Percentiles rank a stretch among this genome's conserved stretches.
Conservation (phyloP, 2,329 filamentous ascomycete species). For the Polytolypa hystricis region DNA sequence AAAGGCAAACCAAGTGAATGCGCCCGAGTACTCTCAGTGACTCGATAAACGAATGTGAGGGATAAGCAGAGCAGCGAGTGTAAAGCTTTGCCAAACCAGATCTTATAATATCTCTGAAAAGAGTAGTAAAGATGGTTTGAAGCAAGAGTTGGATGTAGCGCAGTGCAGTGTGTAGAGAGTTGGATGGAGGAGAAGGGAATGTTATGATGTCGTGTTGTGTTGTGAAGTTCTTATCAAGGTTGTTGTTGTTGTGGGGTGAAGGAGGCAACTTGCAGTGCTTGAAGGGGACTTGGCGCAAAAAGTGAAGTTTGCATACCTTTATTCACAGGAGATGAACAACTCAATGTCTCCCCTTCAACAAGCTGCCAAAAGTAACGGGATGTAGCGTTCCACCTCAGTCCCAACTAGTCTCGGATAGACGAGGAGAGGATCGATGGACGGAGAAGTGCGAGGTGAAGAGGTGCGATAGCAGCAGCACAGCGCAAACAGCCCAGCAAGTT, state of each 20-base stretch:
- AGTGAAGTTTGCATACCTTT: slow-evolving; percentile 6
- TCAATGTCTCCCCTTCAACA: slow-evolving; percentile 89
- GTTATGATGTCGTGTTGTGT: too few species aligned
- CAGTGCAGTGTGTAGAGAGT: too few species aligned
- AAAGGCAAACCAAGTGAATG: too few species aligned
- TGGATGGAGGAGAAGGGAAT: not conserved
- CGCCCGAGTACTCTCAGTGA: too few species aligned
- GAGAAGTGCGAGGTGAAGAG: not conserved
- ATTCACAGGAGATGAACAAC: slow-evolving; percentile 84
- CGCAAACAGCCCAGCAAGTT: not conserved
- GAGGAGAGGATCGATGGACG: not conserved
- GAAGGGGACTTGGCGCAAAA: slow-evolving; percentile 1
- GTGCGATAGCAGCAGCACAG: not conserved
- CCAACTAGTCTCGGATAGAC: not conserved
- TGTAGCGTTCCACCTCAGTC: not conserved
- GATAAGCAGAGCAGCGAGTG: too few species aligned
- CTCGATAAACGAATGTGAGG: too few species aligned
- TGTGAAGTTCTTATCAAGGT: not conserved
- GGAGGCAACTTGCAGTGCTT: slow-evolving; percentile 4
- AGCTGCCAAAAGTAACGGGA: too few species aligned
- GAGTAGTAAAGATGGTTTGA: too few species aligned
- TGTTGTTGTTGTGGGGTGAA: not conserved
- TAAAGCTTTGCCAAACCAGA: too few species aligned
- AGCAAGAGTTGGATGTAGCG: not conserved
- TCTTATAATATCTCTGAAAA: too few species aligned